Base-by-base conservation (phyloP, 2,329 filamentous ascomycete species). In the Neonectria hederae region DNA sequence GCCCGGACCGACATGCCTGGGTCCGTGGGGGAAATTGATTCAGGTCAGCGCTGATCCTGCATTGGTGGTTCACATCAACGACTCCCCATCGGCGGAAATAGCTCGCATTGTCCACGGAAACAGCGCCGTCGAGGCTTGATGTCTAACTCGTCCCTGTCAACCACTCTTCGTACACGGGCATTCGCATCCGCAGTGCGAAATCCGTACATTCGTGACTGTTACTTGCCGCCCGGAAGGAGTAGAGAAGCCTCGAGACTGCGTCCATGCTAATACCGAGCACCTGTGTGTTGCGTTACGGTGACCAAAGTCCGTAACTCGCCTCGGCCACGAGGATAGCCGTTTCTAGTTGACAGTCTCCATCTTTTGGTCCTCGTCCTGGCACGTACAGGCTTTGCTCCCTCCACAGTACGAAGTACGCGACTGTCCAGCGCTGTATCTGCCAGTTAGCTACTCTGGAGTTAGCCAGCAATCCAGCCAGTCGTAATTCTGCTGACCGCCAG, bases 401-500 rank as follows among this genome's bases (percentile, higher is more conserved):
- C 40, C 5, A 40, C n/a, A 19, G 38, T 42, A 42, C 38, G 35
- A 38, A 38, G 35, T 53, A 45, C 43, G 19, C 42, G 19, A 21
- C 17, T 28, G 17, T 32, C 9, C 54, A 30, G 43, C 53, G 43
- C 42, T 40, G 30, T 43, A 35, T n/a, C 54, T 48, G 46, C 52
- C 51, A 52, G 13, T 5, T 6, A 17, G 14, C 11, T 10, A 35
- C n/a, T n/a, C n/a, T n/a, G n/a, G n/a, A n/a, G 14, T 17, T 38
- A 19, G 14, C n/a, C 5, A 26, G 43, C 59, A 49, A 65, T 66
- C 54, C 66, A 66, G 69, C 66, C 67, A 72, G 70, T 72, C 67
- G 67, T 49, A 67, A 65, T 73, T 72, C 69, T 59, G 70, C 72
- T 74, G 72, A 74, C 72, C 72, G 72, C 72, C 72, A 55, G 59